A percentile compares a stretch with the other conserved stretches of the same genome.
Conservation (phyloP, 2,329 filamentous ascomycete species). For the Sporothrix sp. region DNA sequence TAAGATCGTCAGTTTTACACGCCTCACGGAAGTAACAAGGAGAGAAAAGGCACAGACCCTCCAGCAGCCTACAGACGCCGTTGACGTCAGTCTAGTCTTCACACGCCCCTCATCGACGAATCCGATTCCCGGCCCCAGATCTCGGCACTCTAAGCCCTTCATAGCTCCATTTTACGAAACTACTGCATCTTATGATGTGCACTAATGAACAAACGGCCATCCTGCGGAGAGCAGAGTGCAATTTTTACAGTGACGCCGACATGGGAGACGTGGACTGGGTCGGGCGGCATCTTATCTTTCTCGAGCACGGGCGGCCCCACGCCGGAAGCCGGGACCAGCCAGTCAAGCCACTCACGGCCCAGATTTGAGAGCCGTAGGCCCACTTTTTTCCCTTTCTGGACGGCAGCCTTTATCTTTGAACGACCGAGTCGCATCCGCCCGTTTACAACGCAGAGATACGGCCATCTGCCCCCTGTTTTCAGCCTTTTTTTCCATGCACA, state of each 20-base stretch:
- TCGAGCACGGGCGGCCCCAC: constrained; percentile 1
- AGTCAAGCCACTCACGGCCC: not conserved
- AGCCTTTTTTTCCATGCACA: not conserved
- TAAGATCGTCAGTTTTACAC: too few species aligned
- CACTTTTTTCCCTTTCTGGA: constrained; percentile 1
- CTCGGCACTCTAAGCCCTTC: not conserved
- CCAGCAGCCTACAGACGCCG: too few species aligned
- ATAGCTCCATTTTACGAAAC: too few species aligned
- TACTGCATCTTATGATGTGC: too few species aligned
- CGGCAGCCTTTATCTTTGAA: not conserved
- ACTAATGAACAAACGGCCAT: too few species aligned
- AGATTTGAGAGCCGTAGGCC: not conserved
- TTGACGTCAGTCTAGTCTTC: not conserved
- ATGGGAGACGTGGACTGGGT: too few species aligned
- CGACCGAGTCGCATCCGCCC: not conserved
- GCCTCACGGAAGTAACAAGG: not conserved
- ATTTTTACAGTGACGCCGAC: too few species aligned
- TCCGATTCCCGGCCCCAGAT: not conserved
- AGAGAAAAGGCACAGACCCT: not conserved
- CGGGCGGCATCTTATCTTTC: constrained; percentile 6
- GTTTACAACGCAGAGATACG: not conserved
- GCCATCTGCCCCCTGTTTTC: not conserved
- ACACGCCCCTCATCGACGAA: constrained; percentile 3
- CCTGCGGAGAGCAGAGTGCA: too few species aligned
- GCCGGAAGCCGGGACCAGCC: not conserved